Percentiles rank a stretch among this genome's conserved stretches.
phyloP scores from a whole-genome alignment of 371 early-diverging fungal species.

The Amoeboradix gromovi region DNA sequence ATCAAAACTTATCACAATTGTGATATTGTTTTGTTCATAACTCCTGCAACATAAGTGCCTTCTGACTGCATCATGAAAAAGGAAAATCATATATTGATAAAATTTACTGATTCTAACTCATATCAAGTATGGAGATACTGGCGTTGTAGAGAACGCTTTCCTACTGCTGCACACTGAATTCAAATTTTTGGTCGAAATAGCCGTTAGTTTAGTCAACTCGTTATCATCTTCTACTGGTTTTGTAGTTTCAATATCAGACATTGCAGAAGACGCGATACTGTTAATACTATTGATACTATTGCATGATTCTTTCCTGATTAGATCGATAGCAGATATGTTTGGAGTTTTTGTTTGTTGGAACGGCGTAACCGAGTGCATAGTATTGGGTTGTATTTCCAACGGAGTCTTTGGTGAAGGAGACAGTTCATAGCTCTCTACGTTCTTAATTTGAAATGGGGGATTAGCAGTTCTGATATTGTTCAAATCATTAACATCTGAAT shows the following conservation, averaged over 20 bases:
- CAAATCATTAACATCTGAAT: too few species aligned
- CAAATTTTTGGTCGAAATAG: neutral
- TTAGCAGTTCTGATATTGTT: too few species aligned
- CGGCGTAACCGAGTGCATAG: neutral
- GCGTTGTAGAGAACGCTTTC: neutral
- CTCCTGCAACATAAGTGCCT: too few species aligned
- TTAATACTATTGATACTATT: neutral
- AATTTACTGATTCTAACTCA: too few species aligned
- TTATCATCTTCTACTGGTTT: too few species aligned
- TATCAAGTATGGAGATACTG: neutral
- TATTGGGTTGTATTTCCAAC: neutral
- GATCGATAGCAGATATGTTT: neutral
- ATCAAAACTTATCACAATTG: too few species aligned
- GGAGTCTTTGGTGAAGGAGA: neutral
- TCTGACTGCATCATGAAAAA: too few species aligned
- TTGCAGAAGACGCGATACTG: neutral
- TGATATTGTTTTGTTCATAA: too few species aligned
- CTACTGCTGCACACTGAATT: neutral
- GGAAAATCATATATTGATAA: too few species aligned
- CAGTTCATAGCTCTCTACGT: neutral
- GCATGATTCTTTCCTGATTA: neutral
- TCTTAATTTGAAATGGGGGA: neutral
- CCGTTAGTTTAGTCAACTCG: neutral
- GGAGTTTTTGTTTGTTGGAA: neutral
- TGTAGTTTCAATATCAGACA: neutral